Evolutionary conservation across 257 asterid genomes (phyloP).

Genomic region (Salvia splendens): DNA sequence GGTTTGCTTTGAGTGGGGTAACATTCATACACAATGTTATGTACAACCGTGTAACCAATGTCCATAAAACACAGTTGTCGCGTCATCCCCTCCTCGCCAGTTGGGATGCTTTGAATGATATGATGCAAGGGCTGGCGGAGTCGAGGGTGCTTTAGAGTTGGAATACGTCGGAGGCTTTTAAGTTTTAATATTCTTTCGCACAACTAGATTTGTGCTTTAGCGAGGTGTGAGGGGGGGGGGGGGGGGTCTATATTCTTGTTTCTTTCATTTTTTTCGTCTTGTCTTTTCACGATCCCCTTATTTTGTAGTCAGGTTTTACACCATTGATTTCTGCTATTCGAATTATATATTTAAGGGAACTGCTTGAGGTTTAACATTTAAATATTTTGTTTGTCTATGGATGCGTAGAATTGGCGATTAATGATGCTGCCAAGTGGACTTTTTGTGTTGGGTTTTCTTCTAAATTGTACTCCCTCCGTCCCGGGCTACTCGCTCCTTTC

Average conservation of each 20-base stretch:
- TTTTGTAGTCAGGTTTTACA: slow-evolving; percentile 33
- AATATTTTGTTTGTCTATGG: slow-evolving; percentile 33
- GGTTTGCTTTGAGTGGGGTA: slow-evolving; percentile 62
- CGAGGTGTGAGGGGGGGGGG: not conserved
- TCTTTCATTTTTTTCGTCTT: slow-evolving; percentile 11
- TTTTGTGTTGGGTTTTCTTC: too few species aligned
- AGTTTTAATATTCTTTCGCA: slow-evolving; percentile 47
- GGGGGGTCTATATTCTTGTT: slow-evolving; percentile 31
- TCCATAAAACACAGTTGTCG: slow-evolving; percentile 37
- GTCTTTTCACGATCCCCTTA: slow-evolving; percentile 11
- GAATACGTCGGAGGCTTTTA: slow-evolving; percentile 34
- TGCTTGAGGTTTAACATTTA: slow-evolving; percentile 33
- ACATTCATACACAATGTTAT: slow-evolving; percentile 22
- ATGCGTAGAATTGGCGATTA: slow-evolving; percentile 8
- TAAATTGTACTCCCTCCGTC: too few species aligned
- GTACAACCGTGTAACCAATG: slow-evolving; percentile 38
- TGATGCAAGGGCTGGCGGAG: slow-evolving; percentile 41
- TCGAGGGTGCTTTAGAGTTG: slow-evolving; percentile 37
- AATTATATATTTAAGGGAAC: not conserved
- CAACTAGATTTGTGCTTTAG: slow-evolving; percentile 35
- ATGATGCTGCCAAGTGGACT: too few species aligned
- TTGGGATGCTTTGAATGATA: slow-evolving; percentile 25
- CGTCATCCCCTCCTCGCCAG: slow-evolving; percentile 1
- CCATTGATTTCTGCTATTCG: slow-evolving; percentile 33
- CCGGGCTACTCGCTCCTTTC: too few species aligned